These are phyloP conservation scores for Aspergillus taichungensis DNA, from an alignment of 495 filamentous ascomycete species.

Conservation along the genomic window DNA sequence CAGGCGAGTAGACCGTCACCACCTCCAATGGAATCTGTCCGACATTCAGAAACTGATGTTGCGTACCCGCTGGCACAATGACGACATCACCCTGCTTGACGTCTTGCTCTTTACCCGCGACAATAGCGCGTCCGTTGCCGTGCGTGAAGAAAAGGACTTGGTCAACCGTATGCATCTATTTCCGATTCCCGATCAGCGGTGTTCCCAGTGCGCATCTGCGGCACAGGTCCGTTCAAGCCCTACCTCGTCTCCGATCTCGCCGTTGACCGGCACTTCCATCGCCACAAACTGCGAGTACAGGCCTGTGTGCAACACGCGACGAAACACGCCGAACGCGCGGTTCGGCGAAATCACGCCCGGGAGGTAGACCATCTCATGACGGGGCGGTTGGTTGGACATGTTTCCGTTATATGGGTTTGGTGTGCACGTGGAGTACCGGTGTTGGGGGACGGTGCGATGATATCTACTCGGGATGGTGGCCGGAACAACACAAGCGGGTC, in stretches of 20 bases:
- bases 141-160: constrained; percentile 57
- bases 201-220: neutral
- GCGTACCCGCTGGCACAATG: constrained; percentile 55
- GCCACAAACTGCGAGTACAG: constrained; percentile 54
- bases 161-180: constrained; percentile 45
- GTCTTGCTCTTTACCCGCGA: constrained; percentile 49
- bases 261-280: constrained; percentile 55
- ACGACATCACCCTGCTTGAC: constrained; percentile 52
- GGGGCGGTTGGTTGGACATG: constrained; percentile 31
- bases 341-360: constrained; percentile 43
- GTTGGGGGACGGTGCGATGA: too few species aligned
- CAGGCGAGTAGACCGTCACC: constrained; percentile 54
- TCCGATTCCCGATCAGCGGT: neutral
- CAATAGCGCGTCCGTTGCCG: constrained; percentile 46
- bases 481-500: too few species aligned
- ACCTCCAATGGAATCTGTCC: constrained; percentile 44
- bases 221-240: neutral
- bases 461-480: too few species aligned
- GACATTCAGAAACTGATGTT: constrained; percentile 59
- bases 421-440: too few species aligned
- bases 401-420: constrained; percentile 5
- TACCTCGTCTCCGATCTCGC: constrained; percentile 59
- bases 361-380: constrained; percentile 51
- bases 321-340: constrained; percentile 46
- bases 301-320: constrained; percentile 53